Evolutionary conservation across 2,329 filamentous ascomycete genomes (phyloP).

Genomic region (Biscogniauxia sp.): DNA sequence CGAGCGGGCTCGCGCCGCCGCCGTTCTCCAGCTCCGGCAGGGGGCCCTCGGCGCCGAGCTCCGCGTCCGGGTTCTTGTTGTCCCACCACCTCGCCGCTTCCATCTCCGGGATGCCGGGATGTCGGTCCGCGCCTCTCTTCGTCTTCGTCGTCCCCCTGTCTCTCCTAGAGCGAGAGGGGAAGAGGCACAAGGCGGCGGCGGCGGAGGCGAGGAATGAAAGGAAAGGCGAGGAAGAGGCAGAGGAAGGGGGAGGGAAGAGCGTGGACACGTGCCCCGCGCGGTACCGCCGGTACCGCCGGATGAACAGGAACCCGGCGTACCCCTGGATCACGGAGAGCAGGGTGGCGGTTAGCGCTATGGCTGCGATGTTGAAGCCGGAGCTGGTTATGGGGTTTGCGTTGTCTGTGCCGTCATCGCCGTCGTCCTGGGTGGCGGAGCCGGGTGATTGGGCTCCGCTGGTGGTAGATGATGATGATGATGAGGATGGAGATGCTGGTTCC

Average conservation of each 20-base stretch:
- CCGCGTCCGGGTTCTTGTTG: constrained; percentile 17
- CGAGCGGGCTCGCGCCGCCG: constrained; percentile 10
- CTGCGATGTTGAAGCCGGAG: constrained; percentile 19
- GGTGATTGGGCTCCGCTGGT: neutral
- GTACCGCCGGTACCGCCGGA: constrained; percentile 23
- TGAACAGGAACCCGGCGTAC: constrained; percentile 8
- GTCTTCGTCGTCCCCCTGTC: too few species aligned
- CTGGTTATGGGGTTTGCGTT: neutral
- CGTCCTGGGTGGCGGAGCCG: neutral
- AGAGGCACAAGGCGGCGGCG: too few species aligned
- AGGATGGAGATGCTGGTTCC: too few species aligned
- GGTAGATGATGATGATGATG: too few species aligned
- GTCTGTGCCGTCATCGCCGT: neutral
- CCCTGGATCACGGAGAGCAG: constrained; percentile 21
- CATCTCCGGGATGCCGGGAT: neutral
- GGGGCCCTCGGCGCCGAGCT: constrained; percentile 26
- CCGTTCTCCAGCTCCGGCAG: constrained; percentile 21
- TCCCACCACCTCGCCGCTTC: too few species aligned
- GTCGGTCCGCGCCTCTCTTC: too few species aligned
- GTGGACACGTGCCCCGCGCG: constrained; percentile 12
- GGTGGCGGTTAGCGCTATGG: constrained; percentile 22
- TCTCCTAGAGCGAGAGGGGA: too few species aligned
- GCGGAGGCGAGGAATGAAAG: too few species aligned
- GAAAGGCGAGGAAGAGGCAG: neutral
- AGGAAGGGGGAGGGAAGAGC: constrained; percentile 1